Base-by-base conservation (phyloP, 78 protist genomes). In the Emiliania huxleyi region DNA sequence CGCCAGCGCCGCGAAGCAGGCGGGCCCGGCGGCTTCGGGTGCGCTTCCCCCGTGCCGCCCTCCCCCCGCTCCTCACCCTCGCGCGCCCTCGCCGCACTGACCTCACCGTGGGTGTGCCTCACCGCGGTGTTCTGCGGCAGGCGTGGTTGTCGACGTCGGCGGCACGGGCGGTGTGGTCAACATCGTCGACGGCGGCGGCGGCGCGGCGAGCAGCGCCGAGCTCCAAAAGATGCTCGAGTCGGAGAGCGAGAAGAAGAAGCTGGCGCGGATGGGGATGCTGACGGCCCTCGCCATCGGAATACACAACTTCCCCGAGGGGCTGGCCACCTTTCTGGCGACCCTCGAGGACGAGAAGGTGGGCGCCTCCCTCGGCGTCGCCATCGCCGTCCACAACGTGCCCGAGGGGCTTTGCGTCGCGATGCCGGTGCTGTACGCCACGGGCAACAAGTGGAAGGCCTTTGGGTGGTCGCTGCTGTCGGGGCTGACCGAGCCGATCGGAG, bases 291-390 rank as follows among this genome's bases (percentile, higher is more conserved):
- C 96, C 46, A 92, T 96, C 33, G 93, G 48, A 19, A 0, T 96
- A 42, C 97, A 96, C 95, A 96, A 96, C 91, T 93, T 96, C 40
- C 97, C 97, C 40, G 97, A 96, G 73, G 98, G 98, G 5, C 77
- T 96, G 44, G 98, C 97, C 18, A 96, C 98, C 2, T 96, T 95
- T 42, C 35, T 95, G 2, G 96, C 96, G 21, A 90, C 96, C 0
- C 35, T 96, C 38, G 90, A 62, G 11, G 90, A 95, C n/a, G 94
- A 94, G 15, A 1, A 8, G 49, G 37, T 79, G 46, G 97, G 97
- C 2, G 93, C 45, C 15, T 71, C 92, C 21, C 87, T 96, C 75
- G 95, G 93, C 79, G 55, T 95, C 5, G 96, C 97, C 75, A 93
- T 96, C 29, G 95, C 93, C 25, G 25, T 96, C 15, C 97, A 96